phyloP scores from a whole-genome alignment of 805 yeast genomes.

The Vanderwaltozyma tropicalis region DNA sequence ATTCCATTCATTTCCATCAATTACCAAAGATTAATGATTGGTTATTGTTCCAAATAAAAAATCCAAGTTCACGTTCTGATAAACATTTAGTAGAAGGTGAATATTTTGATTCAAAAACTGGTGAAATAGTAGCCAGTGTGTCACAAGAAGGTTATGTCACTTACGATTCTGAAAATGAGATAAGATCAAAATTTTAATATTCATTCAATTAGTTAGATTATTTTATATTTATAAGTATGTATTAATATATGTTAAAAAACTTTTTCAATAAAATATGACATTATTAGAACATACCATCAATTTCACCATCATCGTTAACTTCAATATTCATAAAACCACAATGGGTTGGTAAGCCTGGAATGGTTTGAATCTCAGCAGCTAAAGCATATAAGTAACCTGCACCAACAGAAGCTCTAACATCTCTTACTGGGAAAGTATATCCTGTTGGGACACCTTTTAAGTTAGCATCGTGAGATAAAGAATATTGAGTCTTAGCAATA shows the following conservation, averaged over 20 bases:
- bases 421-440: constrained; percentile 72
- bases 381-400: constrained; percentile 79
- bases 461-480: constrained; percentile 71
- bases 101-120: constrained; percentile 37
- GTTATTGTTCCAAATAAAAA: constrained; percentile 40
- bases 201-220: too few species aligned
- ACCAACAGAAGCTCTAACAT: constrained; percentile 67
- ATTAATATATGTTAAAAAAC: not conserved
- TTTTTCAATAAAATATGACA: too few species aligned
- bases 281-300: constrained; percentile 61
- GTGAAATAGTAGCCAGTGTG: constrained; percentile 46
- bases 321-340: constrained; percentile 83
- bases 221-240: not conserved
- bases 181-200: constrained; percentile 17
- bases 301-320: constrained; percentile 69
- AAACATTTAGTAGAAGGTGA: constrained; percentile 51
- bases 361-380: constrained; percentile 80
- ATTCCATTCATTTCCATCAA: constrained; percentile 54
- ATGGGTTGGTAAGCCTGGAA: constrained; percentile 78
- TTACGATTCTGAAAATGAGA: constrained; percentile 12
- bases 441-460: constrained; percentile 79
- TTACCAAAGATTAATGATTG: constrained; percentile 36
- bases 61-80: constrained; percentile 40
- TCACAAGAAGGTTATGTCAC: constrained; percentile 52
- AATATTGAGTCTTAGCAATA: constrained; percentile 79